phyloP scores from a whole-genome alignment of 2,329 filamentous ascomycete genomes.

The Akanthomyces muscarius region DNA sequence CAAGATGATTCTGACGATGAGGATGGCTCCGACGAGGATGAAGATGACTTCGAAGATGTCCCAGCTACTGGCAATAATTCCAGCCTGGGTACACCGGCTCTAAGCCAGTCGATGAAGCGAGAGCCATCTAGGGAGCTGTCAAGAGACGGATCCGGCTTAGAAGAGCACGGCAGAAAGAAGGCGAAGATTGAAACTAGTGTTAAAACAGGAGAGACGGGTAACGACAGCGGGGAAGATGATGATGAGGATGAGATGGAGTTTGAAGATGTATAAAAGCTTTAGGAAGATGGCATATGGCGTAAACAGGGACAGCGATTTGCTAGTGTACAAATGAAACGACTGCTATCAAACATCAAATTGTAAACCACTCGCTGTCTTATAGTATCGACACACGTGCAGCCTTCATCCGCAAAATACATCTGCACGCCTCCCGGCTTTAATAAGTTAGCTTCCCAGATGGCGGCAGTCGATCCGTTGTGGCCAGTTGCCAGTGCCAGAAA shows the following conservation, averaged over 20 bases:
- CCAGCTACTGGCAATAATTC: constrained; percentile 35
- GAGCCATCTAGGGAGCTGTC: constrained; percentile 29
- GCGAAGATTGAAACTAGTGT: constrained; percentile 53
- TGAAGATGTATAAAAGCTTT: constrained; percentile 44
- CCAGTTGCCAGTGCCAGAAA: not conserved
- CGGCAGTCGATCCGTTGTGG: not conserved
- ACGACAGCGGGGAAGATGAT: constrained; percentile 41
- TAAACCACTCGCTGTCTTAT: not conserved
- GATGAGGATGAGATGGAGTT: constrained; percentile 55
- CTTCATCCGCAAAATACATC: too few species aligned
- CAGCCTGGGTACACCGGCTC: constrained; percentile 29
- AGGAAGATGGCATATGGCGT: not conserved
- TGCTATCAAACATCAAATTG: not conserved
- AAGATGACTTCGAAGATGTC: constrained; percentile 49
- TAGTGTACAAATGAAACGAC: too few species aligned
- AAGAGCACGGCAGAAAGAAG: constrained; percentile 53
- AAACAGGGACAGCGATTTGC: not conserved
- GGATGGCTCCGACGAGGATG: constrained; percentile 39
- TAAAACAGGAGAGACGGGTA: constrained; percentile 46
- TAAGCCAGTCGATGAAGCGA: constrained; percentile 29
- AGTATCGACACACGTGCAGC: too few species aligned
- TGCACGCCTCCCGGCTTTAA: too few species aligned
- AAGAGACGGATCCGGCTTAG: constrained; percentile 29
- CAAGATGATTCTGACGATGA: constrained; percentile 31
- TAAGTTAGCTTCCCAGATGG: not conserved